Evolutionary conservation across 2,329 filamentous ascomycete genomes (phyloP).

Genomic region (Epichloe sylvatica): DNA sequence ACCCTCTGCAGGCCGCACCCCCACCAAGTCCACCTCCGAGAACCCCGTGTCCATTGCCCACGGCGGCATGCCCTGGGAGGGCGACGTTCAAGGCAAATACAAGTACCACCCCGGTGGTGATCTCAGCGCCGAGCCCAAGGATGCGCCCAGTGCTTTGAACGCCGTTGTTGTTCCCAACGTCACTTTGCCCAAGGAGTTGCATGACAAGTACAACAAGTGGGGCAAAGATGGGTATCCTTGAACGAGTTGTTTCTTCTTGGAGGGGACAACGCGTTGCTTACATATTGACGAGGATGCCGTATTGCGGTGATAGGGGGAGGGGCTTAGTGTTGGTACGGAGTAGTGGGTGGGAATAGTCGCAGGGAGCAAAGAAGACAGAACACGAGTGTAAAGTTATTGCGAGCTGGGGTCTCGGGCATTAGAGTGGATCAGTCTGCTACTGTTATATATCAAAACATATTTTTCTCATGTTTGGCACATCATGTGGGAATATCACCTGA

Average conservation of each 20-base stretch:
- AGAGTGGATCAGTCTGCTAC: neutral
- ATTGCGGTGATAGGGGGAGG: no score
- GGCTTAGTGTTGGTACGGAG: no score
- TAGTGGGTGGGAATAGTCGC: neutral
- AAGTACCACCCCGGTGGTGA: constrained; percentile 80
- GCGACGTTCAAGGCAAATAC: constrained; percentile 51
- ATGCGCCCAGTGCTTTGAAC: constrained; percentile 91
- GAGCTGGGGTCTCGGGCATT: neutral
- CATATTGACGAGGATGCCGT: no score
- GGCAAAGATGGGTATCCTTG: constrained; percentile 84
- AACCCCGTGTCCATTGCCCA: constrained; percentile 57
- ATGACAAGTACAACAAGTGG: constrained; percentile 99
- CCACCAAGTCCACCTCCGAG: constrained; percentile 76
- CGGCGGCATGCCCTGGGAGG: constrained; percentile 85
- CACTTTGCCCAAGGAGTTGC: constrained; percentile 78
- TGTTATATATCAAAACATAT: neutral
- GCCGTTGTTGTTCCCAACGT: constrained; percentile 89
- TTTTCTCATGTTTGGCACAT: neutral
- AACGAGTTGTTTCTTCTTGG: constrained; percentile 10
- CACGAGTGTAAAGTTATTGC: neutral
- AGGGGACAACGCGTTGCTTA: neutral
- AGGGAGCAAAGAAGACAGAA: neutral
- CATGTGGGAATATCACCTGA: neutral
- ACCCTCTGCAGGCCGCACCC: constrained; percentile 52
- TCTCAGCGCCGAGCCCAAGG: constrained; percentile 57